These are phyloP conservation scores for Parastagonospora nodorum DNA, from an alignment of 2,329 filamentous ascomycete species.

Conservation along the genomic window DNA sequence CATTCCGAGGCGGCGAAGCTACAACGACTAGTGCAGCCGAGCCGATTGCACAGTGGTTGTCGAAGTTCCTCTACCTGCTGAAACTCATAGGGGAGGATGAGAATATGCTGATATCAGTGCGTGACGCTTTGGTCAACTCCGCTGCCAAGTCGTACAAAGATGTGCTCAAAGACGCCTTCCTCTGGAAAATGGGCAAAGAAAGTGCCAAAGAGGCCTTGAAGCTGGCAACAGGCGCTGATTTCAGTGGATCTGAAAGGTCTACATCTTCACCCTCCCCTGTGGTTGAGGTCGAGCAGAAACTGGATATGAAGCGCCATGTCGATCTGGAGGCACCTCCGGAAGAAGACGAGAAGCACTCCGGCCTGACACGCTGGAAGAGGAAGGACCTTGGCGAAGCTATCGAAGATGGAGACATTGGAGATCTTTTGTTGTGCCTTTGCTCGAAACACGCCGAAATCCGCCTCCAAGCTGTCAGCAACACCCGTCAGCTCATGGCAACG, in stretches of 20 bases:
- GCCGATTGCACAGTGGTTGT: constrained; percentile 42
- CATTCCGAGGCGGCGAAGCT: constrained; percentile 57
- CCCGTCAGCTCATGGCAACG: constrained; percentile 65
- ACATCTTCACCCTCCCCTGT: constrained; percentile 30
- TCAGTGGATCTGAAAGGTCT: constrained; percentile 43
- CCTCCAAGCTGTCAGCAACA: constrained; percentile 73
- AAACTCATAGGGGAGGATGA: constrained; percentile 46
- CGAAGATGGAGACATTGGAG: constrained; percentile 74
- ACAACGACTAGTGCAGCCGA: constrained; percentile 33
- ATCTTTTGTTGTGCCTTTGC: constrained; percentile 74
- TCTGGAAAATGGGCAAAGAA: constrained; percentile 46
- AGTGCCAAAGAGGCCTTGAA: constrained; percentile 43
- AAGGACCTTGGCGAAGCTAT: constrained; percentile 80
- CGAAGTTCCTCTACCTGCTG: constrained; percentile 41
- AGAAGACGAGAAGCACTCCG: constrained; percentile 52
- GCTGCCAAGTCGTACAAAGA: constrained; percentile 35
- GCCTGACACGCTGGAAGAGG: constrained; percentile 67
- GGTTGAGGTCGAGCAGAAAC: constrained; percentile 16
- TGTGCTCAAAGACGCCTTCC: constrained; percentile 40
- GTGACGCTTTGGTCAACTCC: constrained; percentile 34
- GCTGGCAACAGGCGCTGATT: constrained; percentile 40
- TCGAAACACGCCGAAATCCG: constrained; percentile 77
- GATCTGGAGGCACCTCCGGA: constrained; percentile 45
- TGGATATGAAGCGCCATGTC: constrained; percentile 12
- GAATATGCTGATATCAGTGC: constrained; percentile 27